Conservation (phyloP, 2,329 filamentous ascomycete genomes). For the Scedosporium boydii region DNA sequence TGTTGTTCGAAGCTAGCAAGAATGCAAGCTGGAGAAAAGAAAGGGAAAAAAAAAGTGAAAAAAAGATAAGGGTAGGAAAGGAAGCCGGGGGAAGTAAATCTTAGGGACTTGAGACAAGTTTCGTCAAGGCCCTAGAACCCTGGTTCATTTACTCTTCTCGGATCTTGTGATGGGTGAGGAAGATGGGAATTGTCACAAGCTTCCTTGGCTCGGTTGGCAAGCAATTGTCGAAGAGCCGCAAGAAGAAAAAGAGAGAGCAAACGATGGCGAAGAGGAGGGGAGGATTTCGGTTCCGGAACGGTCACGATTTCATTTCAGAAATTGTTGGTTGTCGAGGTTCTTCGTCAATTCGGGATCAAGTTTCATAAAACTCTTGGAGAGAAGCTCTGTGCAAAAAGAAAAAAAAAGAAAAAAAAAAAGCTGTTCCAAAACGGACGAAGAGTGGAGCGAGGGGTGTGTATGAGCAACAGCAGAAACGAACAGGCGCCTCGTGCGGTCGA, state of each 20-base stretch:
- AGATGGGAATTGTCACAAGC: neutral
- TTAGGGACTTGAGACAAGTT: neutral
- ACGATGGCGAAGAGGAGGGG: neutral
- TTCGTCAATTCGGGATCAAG: neutral
- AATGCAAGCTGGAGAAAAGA: neutral
- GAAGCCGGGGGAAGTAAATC: neutral
- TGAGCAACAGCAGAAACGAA: neutral
- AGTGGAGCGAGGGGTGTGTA: neutral
- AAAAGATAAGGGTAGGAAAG: neutral
- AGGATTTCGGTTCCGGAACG: neutral
- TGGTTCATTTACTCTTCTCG: neutral
- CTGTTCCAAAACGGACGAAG: neutral
- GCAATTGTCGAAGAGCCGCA: neutral
- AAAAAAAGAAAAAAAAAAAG: neutral
- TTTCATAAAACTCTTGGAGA: neutral
- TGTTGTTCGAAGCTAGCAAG: constrained; percentile 27
- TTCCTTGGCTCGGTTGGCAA: neutral
- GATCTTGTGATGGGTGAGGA: neutral
- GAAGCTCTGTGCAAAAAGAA: neutral
- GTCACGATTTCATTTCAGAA: neutral
- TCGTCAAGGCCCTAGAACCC: neutral
- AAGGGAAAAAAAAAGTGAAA: neutral
- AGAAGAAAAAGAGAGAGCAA: neutral
- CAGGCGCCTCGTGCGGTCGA: neutral
- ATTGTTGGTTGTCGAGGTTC: neutral